Conservation (phyloP, 108 stramenopile species). For the Skeletonema marinoi region DNA sequence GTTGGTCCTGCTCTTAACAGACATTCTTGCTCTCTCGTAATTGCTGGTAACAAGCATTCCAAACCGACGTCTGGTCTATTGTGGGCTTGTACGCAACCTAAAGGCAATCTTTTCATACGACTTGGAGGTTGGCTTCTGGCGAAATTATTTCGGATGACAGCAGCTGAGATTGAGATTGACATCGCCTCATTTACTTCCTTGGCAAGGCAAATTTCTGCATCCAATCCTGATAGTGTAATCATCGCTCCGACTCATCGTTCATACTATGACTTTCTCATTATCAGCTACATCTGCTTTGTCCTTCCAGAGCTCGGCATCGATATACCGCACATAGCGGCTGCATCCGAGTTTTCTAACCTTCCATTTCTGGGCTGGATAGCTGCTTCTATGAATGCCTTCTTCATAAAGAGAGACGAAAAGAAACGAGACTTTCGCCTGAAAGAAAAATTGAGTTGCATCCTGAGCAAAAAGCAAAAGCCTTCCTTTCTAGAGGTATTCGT, state of each 20-base stretch:
- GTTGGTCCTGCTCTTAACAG: neutral
- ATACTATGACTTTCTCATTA: conserved; percentile 83
- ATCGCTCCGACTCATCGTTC: conserved; percentile 89
- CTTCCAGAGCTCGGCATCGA: conserved; percentile 84
- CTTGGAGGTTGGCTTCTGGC: conserved; percentile 61
- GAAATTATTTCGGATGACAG: conserved; percentile 62
- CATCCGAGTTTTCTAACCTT: conserved; percentile 70
- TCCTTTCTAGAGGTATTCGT: conserved; percentile 80
- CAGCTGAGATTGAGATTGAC: conserved; percentile 71
- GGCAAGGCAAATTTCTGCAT: conserved; percentile 23
- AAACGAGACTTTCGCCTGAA: conserved; percentile 50
- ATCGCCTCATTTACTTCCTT: conserved; percentile 53
- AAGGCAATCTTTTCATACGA: conserved; percentile 61
- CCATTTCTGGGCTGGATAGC: conserved; percentile 79
- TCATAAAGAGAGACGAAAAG: conserved; percentile 63
- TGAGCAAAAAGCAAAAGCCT: conserved; percentile 1
- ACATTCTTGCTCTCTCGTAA: conserved; percentile 34
- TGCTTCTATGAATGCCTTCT: conserved; percentile 62
- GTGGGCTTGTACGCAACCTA: conserved; percentile 85
- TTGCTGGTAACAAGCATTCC: conserved; percentile 59
- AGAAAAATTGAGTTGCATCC: conserved; percentile 21
- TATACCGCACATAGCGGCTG: conserved; percentile 78
- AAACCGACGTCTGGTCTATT: conserved; percentile 45
- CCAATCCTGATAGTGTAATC: conserved; percentile 41
- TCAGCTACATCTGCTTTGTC: conserved; percentile 78